A percentile compares a stretch with the other conserved stretches of the same genome.
phyloP scores from a whole-genome alignment of 2,329 filamentous ascomycete species.

The Spiromastix sp. region DNA sequence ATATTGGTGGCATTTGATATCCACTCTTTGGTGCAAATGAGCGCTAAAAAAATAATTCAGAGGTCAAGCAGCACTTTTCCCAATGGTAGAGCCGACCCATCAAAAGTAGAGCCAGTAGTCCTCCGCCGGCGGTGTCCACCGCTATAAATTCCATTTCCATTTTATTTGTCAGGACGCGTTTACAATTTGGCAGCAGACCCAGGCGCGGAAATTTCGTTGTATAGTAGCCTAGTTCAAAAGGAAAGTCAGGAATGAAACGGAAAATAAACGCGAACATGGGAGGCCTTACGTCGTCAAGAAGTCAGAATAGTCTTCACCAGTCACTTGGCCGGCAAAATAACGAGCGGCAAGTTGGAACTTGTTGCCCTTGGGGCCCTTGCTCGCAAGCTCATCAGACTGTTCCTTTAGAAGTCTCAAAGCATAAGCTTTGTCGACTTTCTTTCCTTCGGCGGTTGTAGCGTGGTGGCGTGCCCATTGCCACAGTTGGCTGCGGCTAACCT shows the following conservation, averaged over 20 bases:
- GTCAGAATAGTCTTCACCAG: constrained; percentile 94
- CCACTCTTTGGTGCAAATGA: no score
- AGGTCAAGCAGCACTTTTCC: no score
- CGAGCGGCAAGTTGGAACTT: constrained; percentile 84
- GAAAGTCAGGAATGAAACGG: constrained; percentile 11
- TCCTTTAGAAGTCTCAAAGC: constrained; percentile 78
- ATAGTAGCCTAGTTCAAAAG: constrained; percentile 53
- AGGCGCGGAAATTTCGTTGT: constrained; percentile 74
- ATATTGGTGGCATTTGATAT: no score
- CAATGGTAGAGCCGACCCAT: no score
- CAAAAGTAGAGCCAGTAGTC: no score
- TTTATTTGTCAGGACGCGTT: no score
- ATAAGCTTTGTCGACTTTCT: constrained; percentile 87
- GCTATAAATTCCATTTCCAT: no score
- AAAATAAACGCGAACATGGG: constrained; percentile 1
- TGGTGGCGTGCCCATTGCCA: constrained; percentile 87
- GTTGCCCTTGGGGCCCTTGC: constrained; percentile 73
- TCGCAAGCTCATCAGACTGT: constrained; percentile 63
- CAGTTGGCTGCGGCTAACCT: constrained; percentile 86
- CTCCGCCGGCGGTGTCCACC: no score
- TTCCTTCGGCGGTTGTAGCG: constrained; percentile 72
- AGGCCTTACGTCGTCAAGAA: constrained; percentile 71
- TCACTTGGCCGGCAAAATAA: constrained; percentile 88
- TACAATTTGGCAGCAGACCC: constrained; percentile 55
- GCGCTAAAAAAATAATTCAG: no score